These are phyloP conservation scores for Haplosporangium sp. DNA, from an alignment of 371 early-diverging fungal genomes.

Conservation along the genomic window DNA sequence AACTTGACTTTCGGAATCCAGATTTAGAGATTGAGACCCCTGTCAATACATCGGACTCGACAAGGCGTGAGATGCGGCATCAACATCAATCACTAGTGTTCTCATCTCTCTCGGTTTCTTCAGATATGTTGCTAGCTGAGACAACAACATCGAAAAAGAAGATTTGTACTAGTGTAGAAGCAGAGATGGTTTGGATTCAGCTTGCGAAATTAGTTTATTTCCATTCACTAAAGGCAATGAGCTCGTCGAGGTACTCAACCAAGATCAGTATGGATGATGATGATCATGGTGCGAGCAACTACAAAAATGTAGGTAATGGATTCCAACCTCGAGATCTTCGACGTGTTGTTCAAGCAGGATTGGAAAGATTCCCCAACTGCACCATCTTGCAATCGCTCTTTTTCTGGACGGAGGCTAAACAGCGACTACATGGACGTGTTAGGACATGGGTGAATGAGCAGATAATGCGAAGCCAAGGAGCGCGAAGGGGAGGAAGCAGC, in stretches of 20 bases:
- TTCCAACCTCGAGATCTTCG: conserved; percentile 68
- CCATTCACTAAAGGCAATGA: conserved; percentile 23
- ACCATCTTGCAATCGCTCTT: conserved; percentile 68
- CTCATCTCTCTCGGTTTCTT: conserved; percentile 6
- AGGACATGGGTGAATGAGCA: conserved; percentile 61
- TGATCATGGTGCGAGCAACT: conserved; percentile 3
- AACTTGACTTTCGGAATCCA: conserved; percentile 45
- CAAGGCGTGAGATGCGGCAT: not conserved
- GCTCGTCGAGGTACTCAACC: not conserved
- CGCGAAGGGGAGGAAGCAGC: conserved; percentile 13
- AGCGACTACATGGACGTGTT: conserved; percentile 75
- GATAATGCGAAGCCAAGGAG: conserved; percentile 26
- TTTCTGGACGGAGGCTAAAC: conserved; percentile 76
- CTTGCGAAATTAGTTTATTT: conserved; percentile 39
- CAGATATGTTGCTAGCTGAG: conserved; percentile 12
- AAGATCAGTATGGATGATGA: not conserved
- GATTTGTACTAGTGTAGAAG: conserved; percentile 33
- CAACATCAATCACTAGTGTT: conserved; percentile 9
- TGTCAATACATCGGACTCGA: not conserved
- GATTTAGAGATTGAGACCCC: conserved; percentile 26
- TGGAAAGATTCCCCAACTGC: conserved; percentile 69
- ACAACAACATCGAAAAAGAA: conserved; percentile 17
- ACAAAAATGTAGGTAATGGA: conserved; percentile 22
- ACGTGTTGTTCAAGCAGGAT: conserved; percentile 59
- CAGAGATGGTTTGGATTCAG: conserved; percentile 48